Base-by-base conservation (phyloP, 1,139 yeast genomes). In the Spathaspora sp. region DNA sequence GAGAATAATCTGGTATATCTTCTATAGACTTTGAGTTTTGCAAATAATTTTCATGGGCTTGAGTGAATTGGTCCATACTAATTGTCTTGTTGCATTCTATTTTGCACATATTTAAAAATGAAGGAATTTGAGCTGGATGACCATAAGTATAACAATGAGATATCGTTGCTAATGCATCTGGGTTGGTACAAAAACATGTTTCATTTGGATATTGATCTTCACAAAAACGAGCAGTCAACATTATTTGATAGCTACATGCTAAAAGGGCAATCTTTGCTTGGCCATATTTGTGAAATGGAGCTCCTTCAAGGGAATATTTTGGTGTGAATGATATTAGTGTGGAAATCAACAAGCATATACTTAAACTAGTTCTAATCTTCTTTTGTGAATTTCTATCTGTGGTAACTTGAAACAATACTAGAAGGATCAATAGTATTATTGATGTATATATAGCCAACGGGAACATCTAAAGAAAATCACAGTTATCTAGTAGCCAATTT, bases 41-140 rank as follows among this genome's bases (percentile, higher is more conserved):
- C 7, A 74, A 60, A 43, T 80, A 83, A 49, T 70, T 67, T 2
- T 59, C 53, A 33, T 74, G 72, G 0, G 79, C 72, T 15, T 52
- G 47, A 2, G 58, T 54, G 38, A 80, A 59, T 4, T 61, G 57
- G 0, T 60, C 63, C 15, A 49, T 42, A 0, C 78, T 67, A 7
- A 75, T 42, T 1, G 62, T 52, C 6, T 59, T 56, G 39, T 68
- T 63, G 42, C 45, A 61, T 3, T 58, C 55, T 1, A 43, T 43
- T n/a, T 54, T 47, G 53, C 79, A 74, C 51, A 54, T 51, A 7
- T 51, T 47, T 15, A 72, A 42, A 47, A 69, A 64, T 9, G 62
- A 51, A 24, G 52, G 54, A n/a, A 68, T 55, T 38, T 61, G 58
- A 0, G 52, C 43, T 2, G 61, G 60, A 47, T 63, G 62, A 2